Conservation (phyloP, 1,139 yeast genomes). For the Saccharomycopsis crataegensis region DNA sequence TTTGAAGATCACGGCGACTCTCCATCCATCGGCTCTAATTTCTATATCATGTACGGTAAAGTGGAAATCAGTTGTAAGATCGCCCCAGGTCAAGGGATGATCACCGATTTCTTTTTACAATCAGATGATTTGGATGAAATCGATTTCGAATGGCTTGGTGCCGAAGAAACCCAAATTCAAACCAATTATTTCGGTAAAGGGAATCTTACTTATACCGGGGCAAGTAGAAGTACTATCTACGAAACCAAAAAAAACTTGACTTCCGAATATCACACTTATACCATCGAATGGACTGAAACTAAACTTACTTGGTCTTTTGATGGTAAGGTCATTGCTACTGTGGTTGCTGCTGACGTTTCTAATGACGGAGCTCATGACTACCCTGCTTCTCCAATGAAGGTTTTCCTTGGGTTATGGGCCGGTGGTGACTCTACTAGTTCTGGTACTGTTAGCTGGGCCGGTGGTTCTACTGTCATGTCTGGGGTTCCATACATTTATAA, state of each 20-base stretch:
- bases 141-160: conserved; percentile 51
- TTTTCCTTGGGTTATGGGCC: conserved; percentile 53
- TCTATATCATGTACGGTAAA: conserved; percentile 65
- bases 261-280: conserved; percentile 49
- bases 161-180: conserved; percentile 48
- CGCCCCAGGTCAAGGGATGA: conserved; percentile 54
- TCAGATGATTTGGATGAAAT: conserved; percentile 66
- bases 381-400: conserved; percentile 56
- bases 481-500: conserved; percentile 49
- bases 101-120: conserved; percentile 57
- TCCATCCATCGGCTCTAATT: conserved; percentile 57
- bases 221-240: conserved; percentile 35
- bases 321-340: conserved; percentile 41
- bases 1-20: conserved; percentile 47
- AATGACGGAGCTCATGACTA: conserved; percentile 41
- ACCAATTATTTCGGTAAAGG: conserved; percentile 65
- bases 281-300: conserved; percentile 57
- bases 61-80: conserved; percentile 53
- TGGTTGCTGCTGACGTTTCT: conserved; percentile 23
- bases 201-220: conserved; percentile 41
- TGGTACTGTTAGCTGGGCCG: conserved; percentile 63
- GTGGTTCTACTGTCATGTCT: conserved; percentile 48
- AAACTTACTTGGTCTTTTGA: conserved; percentile 44
- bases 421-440: conserved; percentile 50
- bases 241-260: conserved; percentile 32